Evolutionary conservation across 75 land plant genomes (phyloP), one percentile per base, ranked within the genome.

Genomic region (Sequoiadendron giganteum): DNA sequence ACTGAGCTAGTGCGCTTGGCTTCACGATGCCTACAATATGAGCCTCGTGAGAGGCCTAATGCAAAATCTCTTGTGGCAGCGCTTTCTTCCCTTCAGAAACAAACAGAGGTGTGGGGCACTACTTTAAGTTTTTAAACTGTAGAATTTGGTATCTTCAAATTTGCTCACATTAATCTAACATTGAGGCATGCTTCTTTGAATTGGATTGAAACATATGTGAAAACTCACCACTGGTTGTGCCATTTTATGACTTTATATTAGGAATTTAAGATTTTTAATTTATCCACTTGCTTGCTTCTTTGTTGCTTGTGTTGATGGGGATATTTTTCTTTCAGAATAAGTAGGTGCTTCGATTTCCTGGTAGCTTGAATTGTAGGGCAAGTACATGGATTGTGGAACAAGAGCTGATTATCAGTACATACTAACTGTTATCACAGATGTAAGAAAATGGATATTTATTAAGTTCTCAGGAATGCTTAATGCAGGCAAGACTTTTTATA

Each of bases 1-100:
- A 94, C 94, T 45, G 95, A 95, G 70, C 88, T 95, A 61, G 96
- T 95, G 9, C 92, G 96, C 34, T 88, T 95, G 34, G 96, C 96
- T 38, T 92, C 96, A 42, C 92, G 96, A 14, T 95, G 96, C 61
- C 85, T 95, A 83, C 96, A 95, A 76, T 95, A 86, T 86, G 95
- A 95, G 79, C 93, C 95, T 54, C 91, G 95, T 43, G 96, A 95
- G 88, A 89, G 96, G 77, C 96, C 96, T 25, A 95, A 88, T 85
- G 90, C 90, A 28, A 92, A 90, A 78, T 90, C 92, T 72, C 90
- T 95, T 19, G 94, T 94, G 5, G 89, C 88, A 38, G 90, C 96
- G n/a, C 90, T 95, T 5, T 75, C 85, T 34, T 89, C 95, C 19
- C 92, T 95, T 78, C 95, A 95, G 84, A 92, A 90, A 77, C 92